Percentiles rank a stretch among this genome's conserved stretches.
Conservation (phyloP, 805 yeast species). For the Wilhelminamyces savonicus region DNA sequence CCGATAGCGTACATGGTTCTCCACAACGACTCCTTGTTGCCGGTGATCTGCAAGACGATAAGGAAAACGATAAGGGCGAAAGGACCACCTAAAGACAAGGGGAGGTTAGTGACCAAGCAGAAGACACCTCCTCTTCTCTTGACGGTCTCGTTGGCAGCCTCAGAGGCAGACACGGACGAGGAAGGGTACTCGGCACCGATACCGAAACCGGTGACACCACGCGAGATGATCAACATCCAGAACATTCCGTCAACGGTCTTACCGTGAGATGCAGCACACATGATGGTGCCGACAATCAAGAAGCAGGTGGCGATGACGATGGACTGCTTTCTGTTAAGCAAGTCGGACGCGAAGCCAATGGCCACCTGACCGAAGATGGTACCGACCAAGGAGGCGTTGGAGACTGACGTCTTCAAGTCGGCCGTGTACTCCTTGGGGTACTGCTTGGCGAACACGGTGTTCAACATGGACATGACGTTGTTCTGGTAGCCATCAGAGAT, state of each 20-base stretch:
- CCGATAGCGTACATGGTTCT: conserved; percentile 65
- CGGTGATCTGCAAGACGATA: conserved; percentile 57
- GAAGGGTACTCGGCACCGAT: conserved; percentile 76
- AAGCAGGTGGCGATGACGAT: conserved; percentile 57
- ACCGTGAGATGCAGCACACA: conserved; percentile 72
- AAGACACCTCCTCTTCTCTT: conserved; percentile 62
- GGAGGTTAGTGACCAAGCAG: conserved; percentile 64
- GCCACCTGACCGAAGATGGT: conserved; percentile 66
- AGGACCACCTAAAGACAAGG: conserved; percentile 75
- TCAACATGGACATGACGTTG: conserved; percentile 65
- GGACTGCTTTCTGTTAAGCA: conserved; percentile 67
- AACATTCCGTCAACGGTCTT: conserved; percentile 53
- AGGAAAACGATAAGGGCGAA: conserved; percentile 62
- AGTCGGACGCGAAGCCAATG: conserved; percentile 60
- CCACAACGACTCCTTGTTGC: conserved; percentile 49
- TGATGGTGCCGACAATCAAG: conserved; percentile 55
- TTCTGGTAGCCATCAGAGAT: conserved; percentile 76
- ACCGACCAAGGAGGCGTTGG: conserved; percentile 64
- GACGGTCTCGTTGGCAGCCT: conserved; percentile 65
- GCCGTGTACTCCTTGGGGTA: conserved; percentile 37
- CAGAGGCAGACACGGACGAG: conserved; percentile 61
- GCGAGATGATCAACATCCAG: conserved; percentile 68
- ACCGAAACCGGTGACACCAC: conserved; percentile 77
- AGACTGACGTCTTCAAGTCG: conserved; percentile 54
- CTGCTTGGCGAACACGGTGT: conserved; percentile 44